These are phyloP conservation scores for Nepenthes gracilis DNA, from an alignment of 148 eudicot species.

Conservation along the genomic window DNA sequence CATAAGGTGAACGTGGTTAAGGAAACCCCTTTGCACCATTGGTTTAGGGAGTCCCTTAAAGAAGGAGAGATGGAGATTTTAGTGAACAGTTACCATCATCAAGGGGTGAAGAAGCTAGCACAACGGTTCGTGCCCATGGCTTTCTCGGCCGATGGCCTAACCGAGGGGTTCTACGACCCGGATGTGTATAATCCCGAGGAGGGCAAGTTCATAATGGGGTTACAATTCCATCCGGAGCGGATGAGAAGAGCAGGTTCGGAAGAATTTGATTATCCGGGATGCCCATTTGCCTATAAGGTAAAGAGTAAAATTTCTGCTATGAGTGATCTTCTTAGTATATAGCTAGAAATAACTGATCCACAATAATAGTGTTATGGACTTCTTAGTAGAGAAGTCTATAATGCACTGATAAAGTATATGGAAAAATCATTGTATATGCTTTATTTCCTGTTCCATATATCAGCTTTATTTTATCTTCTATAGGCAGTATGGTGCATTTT, in stretches of 20 bases:
- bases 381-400: too few relatives aligned
- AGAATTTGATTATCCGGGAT: constrained; percentile 75
- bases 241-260: constrained; percentile 46
- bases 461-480: too few relatives aligned
- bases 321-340: too few relatives aligned
- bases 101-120: constrained; percentile 72
- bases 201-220: constrained; percentile 78
- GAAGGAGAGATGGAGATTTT: constrained; percentile 29
- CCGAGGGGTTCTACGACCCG: constrained; percentile 82
- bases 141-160: constrained; percentile 57
- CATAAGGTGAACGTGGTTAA: constrained; percentile 44
- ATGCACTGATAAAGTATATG: too few relatives aligned
- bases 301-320: too few relatives aligned
- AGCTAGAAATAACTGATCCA: too few relatives aligned
- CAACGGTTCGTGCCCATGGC: constrained; percentile 76
- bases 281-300: constrained; percentile 74
- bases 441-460: too few relatives aligned
- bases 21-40: constrained; percentile 49
- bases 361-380: too few relatives aligned
- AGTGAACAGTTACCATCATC: constrained; percentile 90
- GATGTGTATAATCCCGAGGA: constrained; percentile 62
- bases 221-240: constrained; percentile 88
- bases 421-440: too few relatives aligned
- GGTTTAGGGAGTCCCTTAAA: constrained; percentile 50
- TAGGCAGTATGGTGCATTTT: too few relatives aligned